phyloP scores from a whole-genome alignment of 441 rosid species.

The Populus hybrid region DNA sequence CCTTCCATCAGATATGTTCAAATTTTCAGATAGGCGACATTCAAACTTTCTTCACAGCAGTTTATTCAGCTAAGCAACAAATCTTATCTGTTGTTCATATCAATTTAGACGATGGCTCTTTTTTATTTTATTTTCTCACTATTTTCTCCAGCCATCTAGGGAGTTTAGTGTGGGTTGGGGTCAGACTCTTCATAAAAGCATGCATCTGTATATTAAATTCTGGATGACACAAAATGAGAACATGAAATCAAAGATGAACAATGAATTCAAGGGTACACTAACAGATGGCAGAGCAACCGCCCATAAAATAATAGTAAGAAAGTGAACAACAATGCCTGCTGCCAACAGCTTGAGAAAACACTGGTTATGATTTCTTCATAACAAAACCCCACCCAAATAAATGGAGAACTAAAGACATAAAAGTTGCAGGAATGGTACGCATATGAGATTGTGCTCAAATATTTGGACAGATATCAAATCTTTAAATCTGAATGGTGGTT shows the following conservation, averaged over 20 bases:
- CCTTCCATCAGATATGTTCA: background rate
- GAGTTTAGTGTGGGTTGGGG: background rate
- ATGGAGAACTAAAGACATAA: background rate
- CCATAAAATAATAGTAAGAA: background rate
- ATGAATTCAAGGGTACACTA: background rate
- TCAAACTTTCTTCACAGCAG: background rate
- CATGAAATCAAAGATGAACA: background rate
- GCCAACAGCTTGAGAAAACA: too few relatives aligned
- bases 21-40: background rate
- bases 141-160: background rate
- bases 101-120: background rate
- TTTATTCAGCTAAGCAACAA: background rate
- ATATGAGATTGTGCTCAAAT: background rate
- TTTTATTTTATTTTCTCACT: background rate
- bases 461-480: background rate
- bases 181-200: background rate
- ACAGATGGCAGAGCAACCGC: too few relatives aligned
- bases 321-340: background rate
- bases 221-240: background rate
- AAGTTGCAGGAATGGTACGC: background rate
- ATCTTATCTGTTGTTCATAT: background rate
- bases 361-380: background rate
- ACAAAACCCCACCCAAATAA: background rate
- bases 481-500: background rate
- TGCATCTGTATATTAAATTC: background rate